Conservation (phyloP, 225 moss, liverwort and hornwort species). For the Marchantia paleacea region DNA sequence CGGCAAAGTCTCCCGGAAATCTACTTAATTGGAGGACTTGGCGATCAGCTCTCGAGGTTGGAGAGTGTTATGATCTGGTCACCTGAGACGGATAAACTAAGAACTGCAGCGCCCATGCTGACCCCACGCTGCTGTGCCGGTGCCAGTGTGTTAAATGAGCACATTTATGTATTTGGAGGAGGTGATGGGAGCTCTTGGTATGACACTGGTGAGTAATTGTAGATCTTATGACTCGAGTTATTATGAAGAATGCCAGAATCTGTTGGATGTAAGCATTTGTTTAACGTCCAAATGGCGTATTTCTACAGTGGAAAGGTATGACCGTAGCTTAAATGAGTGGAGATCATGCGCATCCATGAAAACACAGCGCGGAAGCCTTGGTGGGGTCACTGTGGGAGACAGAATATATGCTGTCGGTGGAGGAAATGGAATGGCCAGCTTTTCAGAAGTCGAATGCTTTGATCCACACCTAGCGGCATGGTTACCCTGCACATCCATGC, state of each 20-base stretch:
- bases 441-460: constrained; percentile 77
- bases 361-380: constrained; percentile 76
- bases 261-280: neutral
- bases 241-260: neutral
- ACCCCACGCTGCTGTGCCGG: constrained; percentile 83
- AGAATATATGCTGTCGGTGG: constrained; percentile 91
- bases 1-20: constrained; percentile 44
- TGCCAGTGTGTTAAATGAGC: constrained; percentile 66
- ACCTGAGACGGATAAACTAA: constrained; percentile 50
- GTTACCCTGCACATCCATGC: constrained; percentile 70
- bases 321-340: constrained; percentile 52
- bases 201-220: constrained; percentile 57
- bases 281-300: constrained; percentile 1
- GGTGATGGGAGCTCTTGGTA: constrained; percentile 88
- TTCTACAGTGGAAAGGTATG: constrained; percentile 74
- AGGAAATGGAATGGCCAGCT: constrained; percentile 69
- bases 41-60: constrained; percentile 64
- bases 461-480: constrained; percentile 71
- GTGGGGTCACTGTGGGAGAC: constrained; percentile 68
- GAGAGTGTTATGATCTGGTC: constrained; percentile 77
- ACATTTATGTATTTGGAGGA: constrained; percentile 83
- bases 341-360: constrained; percentile 68
- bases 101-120: constrained; percentile 58
- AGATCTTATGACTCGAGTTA: neutral
- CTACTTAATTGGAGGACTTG: constrained; percentile 79